Percentiles rank a stretch among this genome's conserved stretches.
Conservation (phyloP, 106 monocot genomes). For the Amphibolis antarctica region DNA sequence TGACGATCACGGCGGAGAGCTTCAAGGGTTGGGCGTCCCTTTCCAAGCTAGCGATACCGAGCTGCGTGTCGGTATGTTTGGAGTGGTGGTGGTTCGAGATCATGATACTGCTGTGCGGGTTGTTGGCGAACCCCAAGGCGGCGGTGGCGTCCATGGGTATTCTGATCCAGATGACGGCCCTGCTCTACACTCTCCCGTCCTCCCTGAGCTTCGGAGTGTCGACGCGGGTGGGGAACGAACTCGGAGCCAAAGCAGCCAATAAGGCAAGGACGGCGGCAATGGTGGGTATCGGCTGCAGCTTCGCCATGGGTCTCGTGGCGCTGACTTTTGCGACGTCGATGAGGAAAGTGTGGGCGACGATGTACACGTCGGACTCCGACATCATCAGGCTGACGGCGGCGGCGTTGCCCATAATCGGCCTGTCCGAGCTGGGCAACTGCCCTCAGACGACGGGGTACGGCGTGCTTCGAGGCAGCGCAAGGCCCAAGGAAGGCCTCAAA, state of each 20-base stretch:
- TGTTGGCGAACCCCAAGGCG: slow-evolving; percentile 10
- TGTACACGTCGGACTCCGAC: slow-evolving; percentile 11
- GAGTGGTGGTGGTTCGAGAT: slow-evolving; percentile 99
- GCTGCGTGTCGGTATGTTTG: slow-evolving; percentile 80
- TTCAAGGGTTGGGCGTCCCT: slow-evolving; percentile 45
- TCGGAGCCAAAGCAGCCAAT: slow-evolving; percentile 6
- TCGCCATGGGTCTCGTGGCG: slow-evolving; percentile 13
- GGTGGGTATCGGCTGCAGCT: slow-evolving; percentile 16
- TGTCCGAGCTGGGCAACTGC: slow-evolving; percentile 20
- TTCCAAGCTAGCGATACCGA: slow-evolving; percentile 59
- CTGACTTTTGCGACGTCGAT: slow-evolving; percentile 7
- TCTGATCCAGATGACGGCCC: slow-evolving; percentile 17
- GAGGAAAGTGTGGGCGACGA: slow-evolving; percentile 12
- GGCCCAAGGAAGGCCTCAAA: slow-evolving; percentile 10
- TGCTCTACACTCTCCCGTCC: slow-evolving; percentile 19
- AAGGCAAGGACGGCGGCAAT: slow-evolving; percentile 1
- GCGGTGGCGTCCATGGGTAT: slow-evolving; percentile 18
- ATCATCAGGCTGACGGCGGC: slow-evolving; percentile 5
- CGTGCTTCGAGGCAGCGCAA: slow-evolving; percentile 14
- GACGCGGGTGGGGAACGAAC: slow-evolving; percentile 17
- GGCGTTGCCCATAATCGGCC: slow-evolving; percentile 16
- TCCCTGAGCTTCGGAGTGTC: slow-evolving; percentile 20
- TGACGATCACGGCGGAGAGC: slow-evolving; percentile 20
- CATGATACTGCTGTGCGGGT: slow-evolving; percentile 73
- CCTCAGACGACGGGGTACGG: slow-evolving; percentile 25